phyloP scores from a whole-genome alignment of 768 basidiomycete species.

The Termitomyces sp. region DNA sequence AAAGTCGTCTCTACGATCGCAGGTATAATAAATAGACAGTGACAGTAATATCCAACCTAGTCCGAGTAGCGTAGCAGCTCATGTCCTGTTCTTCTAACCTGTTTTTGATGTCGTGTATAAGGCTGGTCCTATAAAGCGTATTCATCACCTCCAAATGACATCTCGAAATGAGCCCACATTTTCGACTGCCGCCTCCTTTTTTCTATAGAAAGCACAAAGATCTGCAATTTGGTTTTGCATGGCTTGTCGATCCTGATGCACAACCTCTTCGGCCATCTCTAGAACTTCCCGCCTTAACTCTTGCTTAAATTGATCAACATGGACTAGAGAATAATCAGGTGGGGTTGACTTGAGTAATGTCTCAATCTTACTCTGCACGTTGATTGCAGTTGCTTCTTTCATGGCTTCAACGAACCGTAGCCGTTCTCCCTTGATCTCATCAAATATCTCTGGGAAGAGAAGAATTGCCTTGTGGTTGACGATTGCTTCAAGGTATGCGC shows the following conservation, averaged over 20 bases:
- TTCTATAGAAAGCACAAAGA: constrained; percentile 66
- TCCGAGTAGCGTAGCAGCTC: constrained; percentile 20
- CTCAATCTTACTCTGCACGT: constrained; percentile 59
- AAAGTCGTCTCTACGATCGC: background rate
- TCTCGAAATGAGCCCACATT: background rate
- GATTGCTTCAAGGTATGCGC: background rate
- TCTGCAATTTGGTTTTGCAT: constrained; percentile 72
- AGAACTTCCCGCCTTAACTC: constrained; percentile 72
- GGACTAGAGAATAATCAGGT: constrained; percentile 39
- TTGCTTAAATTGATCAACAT: constrained; percentile 86
- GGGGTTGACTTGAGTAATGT: background rate
- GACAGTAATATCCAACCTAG: constrained; percentile 6
- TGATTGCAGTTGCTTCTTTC: constrained; percentile 88
- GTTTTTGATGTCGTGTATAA: background rate
- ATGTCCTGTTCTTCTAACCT: constrained; percentile 3
- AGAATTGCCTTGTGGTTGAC: background rate
- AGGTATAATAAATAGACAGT: background rate
- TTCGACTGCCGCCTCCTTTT: constrained; percentile 41
- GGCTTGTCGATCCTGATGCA: constrained; percentile 59
- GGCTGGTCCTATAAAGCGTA: background rate
- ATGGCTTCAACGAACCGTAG: constrained; percentile 91
- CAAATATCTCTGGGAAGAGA: constrained; percentile 55
- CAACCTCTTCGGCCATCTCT: constrained; percentile 69
- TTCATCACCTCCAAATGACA: background rate
- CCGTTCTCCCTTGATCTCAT: constrained; percentile 82